Evolutionary conservation across 2,329 filamentous ascomycete species (phyloP), one percentile per base, ranked within the genome.

Genomic region (Talaromyces funiculosus): DNA sequence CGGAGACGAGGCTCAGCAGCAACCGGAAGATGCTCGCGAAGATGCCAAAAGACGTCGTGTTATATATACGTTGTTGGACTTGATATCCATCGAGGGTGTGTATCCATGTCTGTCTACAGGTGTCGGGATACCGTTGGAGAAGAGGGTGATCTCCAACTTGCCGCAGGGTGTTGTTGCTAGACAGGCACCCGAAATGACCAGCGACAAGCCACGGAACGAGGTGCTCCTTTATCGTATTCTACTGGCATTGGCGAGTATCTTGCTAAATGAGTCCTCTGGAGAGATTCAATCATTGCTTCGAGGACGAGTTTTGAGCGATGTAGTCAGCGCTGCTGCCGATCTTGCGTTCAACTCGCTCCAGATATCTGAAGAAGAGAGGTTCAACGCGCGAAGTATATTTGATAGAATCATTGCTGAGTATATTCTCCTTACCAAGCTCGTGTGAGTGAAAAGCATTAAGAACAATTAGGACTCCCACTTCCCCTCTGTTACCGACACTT

Each of bases 21-120:
- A 61, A n/a, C 67, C 69, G 60, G 72, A 76, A 62, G 61, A 66
- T 6, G 66, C 66, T 22, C 63, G 75, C 31, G 74, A 77, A 66
- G 75, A 77, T 68, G 74, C 75, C n/a, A 77, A 70, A 60, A 68
- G 74, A 31, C 73, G 75, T 33, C 70, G 75, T 26, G 62, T 71
- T 14, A 64, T 78, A 3, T 71, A 78, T 68, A 73, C 74, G 4
- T 64, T 79, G 6, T 64, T 78, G 47, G 77, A 79, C 58, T 63
- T 79, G 53, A 69, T 78, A 40, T 77, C 77, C 2, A 61, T 78
- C 6, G 77, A 79, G 61, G 77, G 77, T 4, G 74, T 79, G 24
- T 78, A 78, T 63, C 77, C 77, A 5, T 77, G 69, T 5, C 67
- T 78, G 16, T 77, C 76, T 14, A 63, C 67, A 20, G 76, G 76